Evolutionary conservation across 148 eudicot genomes (phyloP).

Genomic region (Vaccinium corymbosum): DNA sequence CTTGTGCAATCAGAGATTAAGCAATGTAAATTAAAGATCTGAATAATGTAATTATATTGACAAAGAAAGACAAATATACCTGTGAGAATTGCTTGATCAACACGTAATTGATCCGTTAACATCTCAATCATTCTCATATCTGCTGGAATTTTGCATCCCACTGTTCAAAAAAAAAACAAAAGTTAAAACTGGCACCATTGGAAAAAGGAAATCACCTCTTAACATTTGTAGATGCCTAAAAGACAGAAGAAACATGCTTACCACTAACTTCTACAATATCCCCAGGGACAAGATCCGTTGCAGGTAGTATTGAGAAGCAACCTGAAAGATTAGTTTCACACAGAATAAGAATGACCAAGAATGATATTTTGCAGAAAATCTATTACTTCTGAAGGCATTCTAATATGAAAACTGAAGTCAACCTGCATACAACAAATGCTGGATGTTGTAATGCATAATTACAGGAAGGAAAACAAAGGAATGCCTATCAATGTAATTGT

Average conservation of each 20-base stretch:
- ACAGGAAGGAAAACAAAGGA: neutral
- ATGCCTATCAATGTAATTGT: neutral
- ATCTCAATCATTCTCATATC: constrained; percentile 94
- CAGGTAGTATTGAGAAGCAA: constrained; percentile 90
- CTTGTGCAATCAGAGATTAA: neutral
- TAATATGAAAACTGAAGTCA: neutral
- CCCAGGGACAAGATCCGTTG: constrained; percentile 92
- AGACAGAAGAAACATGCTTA: constrained; percentile 25
- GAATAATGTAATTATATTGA: neutral
- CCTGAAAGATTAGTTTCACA: constrained; percentile 41
- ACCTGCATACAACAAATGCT: neutral
- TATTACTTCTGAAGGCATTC: neutral
- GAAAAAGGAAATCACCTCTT: neutral
- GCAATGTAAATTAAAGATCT: neutral
- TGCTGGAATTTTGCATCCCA: constrained; percentile 98
- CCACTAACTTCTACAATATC: constrained; percentile 97
- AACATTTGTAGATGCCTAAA: neutral
- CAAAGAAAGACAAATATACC: constrained; percentile 35
- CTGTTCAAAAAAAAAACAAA: constrained; percentile 29
- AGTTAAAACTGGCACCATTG: neutral
- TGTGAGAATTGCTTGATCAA: constrained; percentile 98
- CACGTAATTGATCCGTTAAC: constrained; percentile 86
- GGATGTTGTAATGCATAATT: neutral
- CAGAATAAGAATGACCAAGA: constrained; percentile 9
- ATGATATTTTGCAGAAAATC: neutral